Evolutionary conservation across 192 early-diverging fungal genomes (phyloP), one percentile per base, ranked within the genome.

Genomic region (Spizellomyces punctatus): DNA sequence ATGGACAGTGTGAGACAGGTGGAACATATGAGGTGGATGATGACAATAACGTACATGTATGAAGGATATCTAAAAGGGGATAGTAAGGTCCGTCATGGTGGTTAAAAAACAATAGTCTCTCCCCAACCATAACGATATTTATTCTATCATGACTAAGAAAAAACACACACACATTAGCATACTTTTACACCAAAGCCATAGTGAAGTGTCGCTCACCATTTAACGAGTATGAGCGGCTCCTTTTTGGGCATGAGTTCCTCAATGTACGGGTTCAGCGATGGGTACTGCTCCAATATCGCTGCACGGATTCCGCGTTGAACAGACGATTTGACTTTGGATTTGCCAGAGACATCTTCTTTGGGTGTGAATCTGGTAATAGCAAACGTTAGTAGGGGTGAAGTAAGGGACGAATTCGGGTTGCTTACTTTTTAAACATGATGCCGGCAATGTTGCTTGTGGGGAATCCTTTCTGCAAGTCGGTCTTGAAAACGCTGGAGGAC

Each of bases 211-310:
- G 44, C 22, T 63, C 76, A 93, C 91, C 93, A 93, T 81, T 98
- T 98, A 64, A 94, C 85, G 57, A 94, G 86, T 46, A 92, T 78
- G 71, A 98, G 72, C 27, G 90, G 91, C 14, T 92, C 79, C 79
- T 98, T 98, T 74, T 98, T 99, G n/a, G 98, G 98, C 70, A 99
- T 78, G 19, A 99, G 79, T 46, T 97, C 95, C 72, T 99, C 96
- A 54, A 97, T 82, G 76, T 91, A 85, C 12, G 91, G 79, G 67
- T 91, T 91, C 5, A 99, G 81, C 36, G 81, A 82, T n/a, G 95
- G 96, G 75, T 93, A 96, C 74, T 96, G 91, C 56, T 93, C 93
- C 45, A 88, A 60, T 27, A 98, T 91, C 82, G 93, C 94, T 46
- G 90, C 75, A 55, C 95, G 86, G 69, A 98, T 91, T 0, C 76